phyloP scores from a whole-genome alignment of 75 land plant species.

The Sequoia sempervirens region DNA sequence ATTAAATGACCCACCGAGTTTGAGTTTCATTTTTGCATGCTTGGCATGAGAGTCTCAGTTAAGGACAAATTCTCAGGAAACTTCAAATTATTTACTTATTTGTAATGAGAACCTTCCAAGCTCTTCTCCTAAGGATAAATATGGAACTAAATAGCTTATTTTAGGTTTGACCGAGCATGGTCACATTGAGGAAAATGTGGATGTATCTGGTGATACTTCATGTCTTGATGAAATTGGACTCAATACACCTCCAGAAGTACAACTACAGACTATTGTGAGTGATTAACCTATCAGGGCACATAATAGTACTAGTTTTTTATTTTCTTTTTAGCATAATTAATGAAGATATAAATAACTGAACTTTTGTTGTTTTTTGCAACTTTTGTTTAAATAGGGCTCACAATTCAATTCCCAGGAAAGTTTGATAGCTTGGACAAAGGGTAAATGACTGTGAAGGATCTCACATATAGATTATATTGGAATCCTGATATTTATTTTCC shows the following conservation, averaged over 20 bases:
- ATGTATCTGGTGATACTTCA: constrained; percentile 48
- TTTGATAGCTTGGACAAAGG: constrained; percentile 8
- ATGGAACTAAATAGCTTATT: constrained; percentile 3
- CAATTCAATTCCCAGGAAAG: constrained; percentile 14
- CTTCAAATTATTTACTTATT: too few species aligned
- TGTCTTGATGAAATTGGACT: constrained; percentile 25
- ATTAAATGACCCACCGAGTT: constrained; percentile 10
- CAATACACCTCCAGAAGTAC: constrained; percentile 50
- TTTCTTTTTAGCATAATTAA: background rate
- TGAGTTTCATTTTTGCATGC: constrained; percentile 3
- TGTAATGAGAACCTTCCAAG: too few species aligned
- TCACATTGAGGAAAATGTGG: constrained; percentile 19
- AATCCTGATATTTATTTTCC: background rate
- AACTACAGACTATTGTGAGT: constrained; percentile 41
- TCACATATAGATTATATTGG: background rate
- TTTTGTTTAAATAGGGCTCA: background rate
- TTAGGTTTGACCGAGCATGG: constrained; percentile 45
- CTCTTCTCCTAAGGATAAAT: too few species aligned
- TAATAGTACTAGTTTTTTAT: background rate
- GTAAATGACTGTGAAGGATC: background rate
- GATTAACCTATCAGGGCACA: background rate
- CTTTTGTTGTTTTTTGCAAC: background rate
- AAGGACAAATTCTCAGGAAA: too few species aligned
- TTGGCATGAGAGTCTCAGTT: constrained; percentile 39
- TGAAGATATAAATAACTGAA: background rate